Evolutionary conservation across 2,329 filamentous ascomycete species (phyloP).

Genomic region (Penicillium brasilianum): DNA sequence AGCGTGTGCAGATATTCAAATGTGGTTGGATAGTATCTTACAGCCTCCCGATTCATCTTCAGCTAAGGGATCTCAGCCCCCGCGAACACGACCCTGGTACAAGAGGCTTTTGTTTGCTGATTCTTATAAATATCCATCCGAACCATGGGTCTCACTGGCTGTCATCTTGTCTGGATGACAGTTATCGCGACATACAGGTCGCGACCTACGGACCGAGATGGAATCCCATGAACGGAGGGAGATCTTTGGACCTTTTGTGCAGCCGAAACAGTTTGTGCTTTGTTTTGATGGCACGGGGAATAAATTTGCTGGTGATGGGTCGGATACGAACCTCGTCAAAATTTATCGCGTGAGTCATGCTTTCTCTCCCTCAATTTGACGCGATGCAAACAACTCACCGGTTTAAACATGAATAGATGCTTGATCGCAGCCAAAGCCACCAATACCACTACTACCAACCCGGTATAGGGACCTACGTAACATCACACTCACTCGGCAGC

Average conservation of each 20-base stretch:
- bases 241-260: neutral
- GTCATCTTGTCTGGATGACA: neutral
- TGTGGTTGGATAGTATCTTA: conserved; percentile 19
- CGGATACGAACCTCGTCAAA: conserved; percentile 52
- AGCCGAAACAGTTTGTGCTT: conserved; percentile 35
- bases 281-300: conserved; percentile 52
- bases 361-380: neutral
- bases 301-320: conserved; percentile 46
- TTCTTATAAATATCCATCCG: conserved; percentile 12
- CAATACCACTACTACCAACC: conserved; percentile 49
- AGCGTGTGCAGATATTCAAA: conserved; percentile 13
- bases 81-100: neutral
- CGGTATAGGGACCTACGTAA: conserved; percentile 50
- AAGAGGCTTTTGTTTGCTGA: neutral
- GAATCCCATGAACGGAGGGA: neutral
- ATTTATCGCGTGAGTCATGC: conserved; percentile 46
- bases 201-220: neutral
- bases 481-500: conserved; percentile 37
- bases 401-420: conserved; percentile 35
- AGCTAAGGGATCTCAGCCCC: conserved; percentile 6
- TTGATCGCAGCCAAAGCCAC: conserved; percentile 42
- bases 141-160: conserved; percentile 4
- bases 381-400: too few relatives aligned
- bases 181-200: neutral
- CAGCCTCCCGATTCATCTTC: conserved; percentile 1